Evolutionary conservation across 345 rosid species (phyloP), one percentile per base, ranked within the genome.

Genomic region (Linum tenue): DNA sequence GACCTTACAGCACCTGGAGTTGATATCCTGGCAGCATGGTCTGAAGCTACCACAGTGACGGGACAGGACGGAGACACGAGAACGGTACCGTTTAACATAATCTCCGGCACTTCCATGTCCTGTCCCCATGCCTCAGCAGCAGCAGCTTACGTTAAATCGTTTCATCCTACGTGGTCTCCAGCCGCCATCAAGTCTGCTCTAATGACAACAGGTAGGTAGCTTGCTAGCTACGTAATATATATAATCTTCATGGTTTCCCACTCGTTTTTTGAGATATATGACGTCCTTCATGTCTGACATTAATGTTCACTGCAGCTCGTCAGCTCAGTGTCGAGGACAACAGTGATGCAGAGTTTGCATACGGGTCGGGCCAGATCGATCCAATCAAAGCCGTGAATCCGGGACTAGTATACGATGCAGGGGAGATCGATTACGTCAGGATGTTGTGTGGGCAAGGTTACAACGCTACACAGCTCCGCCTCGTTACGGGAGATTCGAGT

Each of bases 341-440:
- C 41, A 43, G 38, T 12, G 72, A 64, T 0, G 78, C 72, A 15
- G 86, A 80, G 68, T 76, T 86, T 53, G 76, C 77, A 16, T 82
- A 73, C 55, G 92, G 89, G 31, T 50, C 87, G 1, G 92, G 92
- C 38, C 78, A 78, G 40, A 44, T 86, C 9, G 72, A 86, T 63
- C 90, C 96, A 0, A n/a, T 59, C 6, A 69, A 73, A 41, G 88
- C 88, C 7, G 41, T 56, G 22, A 3, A 70, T 67, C 83, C 83
- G 1, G 50, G 50, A 4, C 50, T 43, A 3, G 5, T 43, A 43
- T 43, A 43, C 50, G 50, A 43, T 43, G 59, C 72, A 5, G 4
- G 17, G 2, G 53, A 59, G 56, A 44, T 48, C 2, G 88, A 88
- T 55, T 77, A 81, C 71, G 22, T 80, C 14, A 64, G 55, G 4